Percentiles rank a stretch among this genome's conserved stretches.
phyloP scores from a whole-genome alignment of 2,329 filamentous ascomycete genomes.

The Claviceps citrina region DNA sequence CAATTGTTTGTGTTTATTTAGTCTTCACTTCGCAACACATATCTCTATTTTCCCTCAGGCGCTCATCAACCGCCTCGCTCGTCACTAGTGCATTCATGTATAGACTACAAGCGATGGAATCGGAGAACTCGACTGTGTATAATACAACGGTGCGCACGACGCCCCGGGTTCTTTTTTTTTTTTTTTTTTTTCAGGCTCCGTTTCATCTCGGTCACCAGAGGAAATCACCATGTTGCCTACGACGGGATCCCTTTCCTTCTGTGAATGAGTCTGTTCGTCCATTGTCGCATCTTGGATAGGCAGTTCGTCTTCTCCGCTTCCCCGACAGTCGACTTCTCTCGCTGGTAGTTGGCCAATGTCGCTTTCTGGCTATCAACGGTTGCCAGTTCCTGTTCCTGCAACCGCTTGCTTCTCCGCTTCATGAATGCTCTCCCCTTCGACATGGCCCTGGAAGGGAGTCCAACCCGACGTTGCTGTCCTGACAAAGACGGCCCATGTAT shows the following conservation, averaged over 20 bases:
- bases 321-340: not conserved
- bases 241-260: not conserved
- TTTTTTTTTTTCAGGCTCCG: not conserved
- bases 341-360: not conserved
- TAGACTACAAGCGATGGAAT: not conserved
- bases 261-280: conserved; percentile 8
- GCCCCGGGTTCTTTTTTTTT: not conserved
- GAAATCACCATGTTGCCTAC: not conserved
- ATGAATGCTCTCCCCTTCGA: conserved; percentile 15
- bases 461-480: not conserved
- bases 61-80: not conserved
- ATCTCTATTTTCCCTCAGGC: not conserved
- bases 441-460: conserved; percentile 9
- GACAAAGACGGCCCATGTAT: not conserved
- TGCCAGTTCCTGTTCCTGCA: conserved; percentile 4
- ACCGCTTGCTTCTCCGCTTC: conserved; percentile 10
- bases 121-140: not conserved
- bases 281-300: conserved; percentile 6
- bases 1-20: too few species aligned
- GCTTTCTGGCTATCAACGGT: conserved; percentile 1
- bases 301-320: conserved; percentile 3
- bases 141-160: too few species aligned
- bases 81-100: too few species aligned
- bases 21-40: too few species aligned
- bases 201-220: not conserved